Evolutionary conservation across 768 basidiomycete species (phyloP).

Genomic region (Boletus rubescentipes): DNA sequence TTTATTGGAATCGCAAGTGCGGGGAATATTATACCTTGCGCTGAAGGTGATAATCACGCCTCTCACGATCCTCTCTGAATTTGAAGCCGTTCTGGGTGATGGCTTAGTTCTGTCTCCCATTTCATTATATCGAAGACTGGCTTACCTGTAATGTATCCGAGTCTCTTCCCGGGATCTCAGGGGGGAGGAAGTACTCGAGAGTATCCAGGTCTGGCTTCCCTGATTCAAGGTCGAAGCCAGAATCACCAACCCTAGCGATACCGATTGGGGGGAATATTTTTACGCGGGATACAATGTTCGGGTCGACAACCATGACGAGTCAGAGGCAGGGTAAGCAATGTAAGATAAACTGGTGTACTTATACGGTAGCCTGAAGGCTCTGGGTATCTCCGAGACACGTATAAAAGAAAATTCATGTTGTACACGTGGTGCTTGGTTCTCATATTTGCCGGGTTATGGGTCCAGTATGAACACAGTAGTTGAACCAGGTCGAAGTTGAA

Average conservation of each 20-base stretch:
- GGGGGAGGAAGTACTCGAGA: not conserved
- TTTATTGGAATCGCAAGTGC: too few species aligned
- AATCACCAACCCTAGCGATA: not conserved
- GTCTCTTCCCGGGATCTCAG: not conserved
- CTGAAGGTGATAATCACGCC: too few species aligned
- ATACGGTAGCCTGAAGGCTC: not conserved
- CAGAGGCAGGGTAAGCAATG: not conserved
- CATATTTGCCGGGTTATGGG: too few species aligned
- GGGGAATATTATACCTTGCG: too few species aligned
- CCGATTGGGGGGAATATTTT: not conserved
- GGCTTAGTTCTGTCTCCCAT: too few species aligned
- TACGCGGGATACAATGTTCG: not conserved
- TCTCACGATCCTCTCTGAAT: not conserved
- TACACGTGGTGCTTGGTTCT: not conserved
- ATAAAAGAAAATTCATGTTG: not conserved
- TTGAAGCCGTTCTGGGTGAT: not conserved
- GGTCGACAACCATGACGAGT: not conserved
- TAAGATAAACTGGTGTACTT: not conserved
- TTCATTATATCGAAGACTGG: not conserved
- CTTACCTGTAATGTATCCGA: not conserved
- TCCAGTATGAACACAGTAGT: too few species aligned
- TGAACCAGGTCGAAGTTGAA: not conserved
- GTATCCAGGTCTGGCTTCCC: not conserved
- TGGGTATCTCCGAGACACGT: not conserved
- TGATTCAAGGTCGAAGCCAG: not conserved